A percentile compares a stretch with the other conserved stretches of the same genome.
Evolutionary conservation across 2,329 filamentous ascomycete species (phyloP).

Genomic region (Fusarium newnesense): DNA sequence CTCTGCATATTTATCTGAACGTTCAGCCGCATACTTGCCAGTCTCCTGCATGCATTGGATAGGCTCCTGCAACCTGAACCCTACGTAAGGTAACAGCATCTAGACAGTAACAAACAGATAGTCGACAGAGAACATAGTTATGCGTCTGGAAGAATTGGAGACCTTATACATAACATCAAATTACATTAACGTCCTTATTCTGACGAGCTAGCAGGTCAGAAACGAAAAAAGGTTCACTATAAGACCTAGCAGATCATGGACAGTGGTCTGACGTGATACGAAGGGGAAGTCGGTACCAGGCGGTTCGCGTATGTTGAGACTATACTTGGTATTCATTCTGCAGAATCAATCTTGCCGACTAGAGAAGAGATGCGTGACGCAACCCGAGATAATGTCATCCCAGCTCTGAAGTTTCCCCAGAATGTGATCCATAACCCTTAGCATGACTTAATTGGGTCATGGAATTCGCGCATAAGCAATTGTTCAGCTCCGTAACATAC

Average conservation of each 20-base stretch:
- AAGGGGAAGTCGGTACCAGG: not conserved
- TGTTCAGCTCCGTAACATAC: no score
- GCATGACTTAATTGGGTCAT: no score
- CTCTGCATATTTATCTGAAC: not conserved
- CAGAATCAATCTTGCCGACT: no score
- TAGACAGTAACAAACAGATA: not conserved
- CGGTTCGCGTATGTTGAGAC: not conserved
- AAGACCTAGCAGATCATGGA: not conserved
- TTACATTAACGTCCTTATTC: not conserved
- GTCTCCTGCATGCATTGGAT: not conserved
- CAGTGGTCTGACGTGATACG: not conserved
- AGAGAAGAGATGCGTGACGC: no score
- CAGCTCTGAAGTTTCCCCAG: no score
- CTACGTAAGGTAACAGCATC: slow-evolving; percentile 1
- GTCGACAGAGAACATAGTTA: not conserved
- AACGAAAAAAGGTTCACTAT: not conserved
- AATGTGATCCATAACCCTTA: no score
- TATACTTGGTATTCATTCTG: not conserved
- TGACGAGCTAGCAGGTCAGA: not conserved
- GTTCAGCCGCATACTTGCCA: not conserved
- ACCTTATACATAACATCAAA: not conserved
- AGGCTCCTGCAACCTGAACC: not conserved
- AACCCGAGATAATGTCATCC: no score
- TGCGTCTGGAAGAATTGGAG: not conserved
- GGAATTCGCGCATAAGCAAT: no score